Conservation (phyloP, 495 filamentous ascomycete genomes). For the Entonaema liquescens region DNA sequence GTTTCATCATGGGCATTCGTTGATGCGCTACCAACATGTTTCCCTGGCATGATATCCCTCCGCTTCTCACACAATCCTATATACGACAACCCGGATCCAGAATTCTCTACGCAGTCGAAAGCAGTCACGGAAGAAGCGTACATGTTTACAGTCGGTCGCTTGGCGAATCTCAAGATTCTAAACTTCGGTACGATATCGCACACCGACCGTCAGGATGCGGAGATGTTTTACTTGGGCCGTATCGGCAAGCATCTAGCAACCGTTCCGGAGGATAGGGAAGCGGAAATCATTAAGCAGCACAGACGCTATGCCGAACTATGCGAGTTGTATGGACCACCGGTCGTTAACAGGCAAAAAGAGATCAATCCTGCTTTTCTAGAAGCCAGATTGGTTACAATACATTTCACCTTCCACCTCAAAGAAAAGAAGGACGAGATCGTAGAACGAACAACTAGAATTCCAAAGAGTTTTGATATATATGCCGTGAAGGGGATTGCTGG, state of each 20-base stretch:
- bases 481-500: constrained; percentile 79
- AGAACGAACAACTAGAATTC: constrained; percentile 64
- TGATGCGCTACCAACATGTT: constrained; percentile 67
- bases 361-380: constrained; percentile 75
- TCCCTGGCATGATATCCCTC: constrained; percentile 76
- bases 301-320: constrained; percentile 78
- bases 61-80: constrained; percentile 87
- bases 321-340: constrained; percentile 72
- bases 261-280: constrained; percentile 62
- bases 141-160: constrained; percentile 86
- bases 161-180: constrained; percentile 70
- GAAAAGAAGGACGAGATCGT: constrained; percentile 15
- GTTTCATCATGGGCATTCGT: constrained; percentile 76
- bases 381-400: constrained; percentile 72
- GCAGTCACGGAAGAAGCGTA: constrained; percentile 72
- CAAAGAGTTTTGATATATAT: constrained; percentile 80
- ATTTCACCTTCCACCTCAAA: constrained; percentile 59
- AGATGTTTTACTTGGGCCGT: constrained; percentile 88
- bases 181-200: constrained; percentile 80
- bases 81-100: constrained; percentile 65
- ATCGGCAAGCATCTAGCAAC: constrained; percentile 78
- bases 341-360: constrained; percentile 59
- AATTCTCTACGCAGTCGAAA: constrained; percentile 47
- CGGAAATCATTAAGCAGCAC: constrained; percentile 65
- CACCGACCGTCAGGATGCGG: constrained; percentile 82